Conservation (phyloP, 1,284 basidiomycete genomes). For the Phlebopus sp. region DNA sequence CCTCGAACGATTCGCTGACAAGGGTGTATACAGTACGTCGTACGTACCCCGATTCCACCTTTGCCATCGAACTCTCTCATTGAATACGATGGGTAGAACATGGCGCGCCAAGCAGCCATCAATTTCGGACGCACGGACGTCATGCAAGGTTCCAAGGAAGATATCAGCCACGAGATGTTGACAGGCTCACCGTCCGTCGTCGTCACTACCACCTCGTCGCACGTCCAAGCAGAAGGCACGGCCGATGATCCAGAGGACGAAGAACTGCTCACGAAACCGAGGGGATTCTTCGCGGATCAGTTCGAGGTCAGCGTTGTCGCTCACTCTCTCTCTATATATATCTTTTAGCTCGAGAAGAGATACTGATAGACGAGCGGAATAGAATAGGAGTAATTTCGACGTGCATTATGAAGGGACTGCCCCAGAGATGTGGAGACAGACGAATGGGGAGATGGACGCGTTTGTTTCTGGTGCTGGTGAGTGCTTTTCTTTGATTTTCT, state of each 20-base stretch:
- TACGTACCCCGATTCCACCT: constrained; percentile 35
- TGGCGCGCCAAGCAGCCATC: constrained; percentile 74
- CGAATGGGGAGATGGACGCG: constrained; percentile 77
- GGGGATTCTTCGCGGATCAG: constrained; percentile 92
- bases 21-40: constrained; percentile 45
- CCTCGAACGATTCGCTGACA: not conserved
- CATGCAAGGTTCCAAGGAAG: constrained; percentile 24
- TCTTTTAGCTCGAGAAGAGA: not conserved
- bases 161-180: constrained; percentile 29
- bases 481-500: constrained; percentile 5
- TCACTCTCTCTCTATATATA: not conserved
- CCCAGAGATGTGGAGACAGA: constrained; percentile 95
- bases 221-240: constrained; percentile 38
- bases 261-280: constrained; percentile 47
- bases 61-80: no score
- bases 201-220: constrained; percentile 52
- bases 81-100: no score
- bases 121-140: constrained; percentile 60
- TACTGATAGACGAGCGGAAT: not conserved
- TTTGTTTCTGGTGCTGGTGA: constrained; percentile 93
- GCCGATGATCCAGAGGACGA: constrained; percentile 36
- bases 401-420: constrained; percentile 92
- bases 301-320: constrained; percentile 61
- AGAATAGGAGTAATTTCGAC: constrained; percentile 88
- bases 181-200: constrained; percentile 48